Evolutionary conservation across 2,329 filamentous ascomycete species (phyloP).

Genomic region (Colletotrichum camelliae): DNA sequence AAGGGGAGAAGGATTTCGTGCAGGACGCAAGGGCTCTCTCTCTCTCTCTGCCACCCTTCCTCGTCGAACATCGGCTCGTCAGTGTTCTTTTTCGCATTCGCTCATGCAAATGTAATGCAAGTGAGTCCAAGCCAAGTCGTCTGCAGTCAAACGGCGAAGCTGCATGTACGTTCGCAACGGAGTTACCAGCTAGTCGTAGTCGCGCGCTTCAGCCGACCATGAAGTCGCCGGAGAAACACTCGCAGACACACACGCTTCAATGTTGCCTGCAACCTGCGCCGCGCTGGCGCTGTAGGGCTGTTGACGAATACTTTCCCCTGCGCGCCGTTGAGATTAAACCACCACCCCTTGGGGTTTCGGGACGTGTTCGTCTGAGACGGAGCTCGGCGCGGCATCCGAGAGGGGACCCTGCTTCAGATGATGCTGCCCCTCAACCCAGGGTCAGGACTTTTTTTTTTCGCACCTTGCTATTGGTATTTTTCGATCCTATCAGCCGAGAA

Average conservation of each 20-base stretch:
- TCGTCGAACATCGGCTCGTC: not conserved
- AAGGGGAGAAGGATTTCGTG: not conserved
- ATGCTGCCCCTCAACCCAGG: not conserved
- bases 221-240: not conserved
- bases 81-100: not conserved
- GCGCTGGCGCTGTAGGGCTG: not conserved
- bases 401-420: not conserved
- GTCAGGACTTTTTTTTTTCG: not conserved
- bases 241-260: not conserved
- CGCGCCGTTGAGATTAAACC: not conserved
- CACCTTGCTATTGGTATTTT: not conserved
- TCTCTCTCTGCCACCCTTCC: not conserved
- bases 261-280: not conserved
- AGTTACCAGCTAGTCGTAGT: not conserved
- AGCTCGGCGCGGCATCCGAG: not conserved
- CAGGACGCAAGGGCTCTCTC: not conserved
- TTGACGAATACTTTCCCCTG: not conserved
- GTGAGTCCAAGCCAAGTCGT: not conserved
- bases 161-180: not conserved
- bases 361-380: not conserved
- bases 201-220: not conserved
- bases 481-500: not conserved
- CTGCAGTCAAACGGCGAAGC: not conserved
- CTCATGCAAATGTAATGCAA: not conserved
- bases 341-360: not conserved